Base-by-base conservation (phyloP, 495 filamentous ascomycete species). In the Astrothelium macrocarpum region DNA sequence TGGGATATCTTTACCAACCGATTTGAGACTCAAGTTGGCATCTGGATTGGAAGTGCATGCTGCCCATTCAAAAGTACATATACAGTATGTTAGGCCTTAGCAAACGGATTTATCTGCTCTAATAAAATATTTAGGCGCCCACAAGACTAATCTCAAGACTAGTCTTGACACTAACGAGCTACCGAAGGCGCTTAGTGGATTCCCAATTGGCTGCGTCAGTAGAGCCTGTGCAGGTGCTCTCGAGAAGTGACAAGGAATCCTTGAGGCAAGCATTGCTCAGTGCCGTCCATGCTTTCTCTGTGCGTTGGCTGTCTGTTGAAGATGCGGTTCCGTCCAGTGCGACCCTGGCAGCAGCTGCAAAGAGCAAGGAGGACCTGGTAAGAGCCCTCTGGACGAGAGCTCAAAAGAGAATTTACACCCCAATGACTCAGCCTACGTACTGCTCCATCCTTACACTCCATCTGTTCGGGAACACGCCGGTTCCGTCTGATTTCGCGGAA, bases 41-140 rank as follows among this genome's bases (percentile, higher is more conserved):
- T 56, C n/a, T 56, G 49, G 49, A 56, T 56, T 56, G 49, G 49
- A 16, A 56, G 49, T 56, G 49, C 49, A 5, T 56, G 49, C 16
- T 56, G 49, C 29, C 49, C 49, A 4, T 56, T 56, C 20, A 56
- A 56, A 25, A 56, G 49, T 29, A 56, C 49, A 28, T 56, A 56
- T 56, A 56, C 49, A 29, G 49, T 56, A 56, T 29, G 49, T 29
- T 56, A 9, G 11, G 9, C 49, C 25, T 16, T 4, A 23, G 10
- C 12, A 26, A 28, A n/a, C 43, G 9, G 9, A 3, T 9, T 20
- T 0, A 29, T 29, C 20, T 56, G 2, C 16, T 11, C 20, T 20
- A 28, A 29, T 9, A 11, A 29, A 56, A 5, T 5, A 56, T 56
- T 25, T 29, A 56, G 49, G 49, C 49, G 49, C 49, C 49, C 20